Evolutionary conservation across 176 grass and related monocot genomes (phyloP), one percentile per base, ranked within the genome.

Genomic region (Phragmites australis): DNA sequence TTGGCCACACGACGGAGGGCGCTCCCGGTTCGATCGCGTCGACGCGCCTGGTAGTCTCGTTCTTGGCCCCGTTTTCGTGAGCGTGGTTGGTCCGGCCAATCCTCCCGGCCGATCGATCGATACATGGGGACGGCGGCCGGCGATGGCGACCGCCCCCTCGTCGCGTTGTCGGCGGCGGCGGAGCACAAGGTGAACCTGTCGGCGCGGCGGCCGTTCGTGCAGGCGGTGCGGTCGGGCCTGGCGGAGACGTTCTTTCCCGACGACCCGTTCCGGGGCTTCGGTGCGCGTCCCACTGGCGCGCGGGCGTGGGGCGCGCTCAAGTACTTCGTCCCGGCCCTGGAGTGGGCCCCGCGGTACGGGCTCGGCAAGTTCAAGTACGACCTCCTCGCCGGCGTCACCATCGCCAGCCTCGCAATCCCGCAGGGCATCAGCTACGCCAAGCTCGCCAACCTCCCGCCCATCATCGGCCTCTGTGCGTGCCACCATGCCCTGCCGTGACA

Each of bases 381-480:
- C 87, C 85, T 97, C 66, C 83, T 97, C 72, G 90, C 95, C 69
- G 95, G 95, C 68, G 25, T 97, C 81, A 97, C 95, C 59, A 94
- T 97, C 65, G 88, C 95, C 92, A 97, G 92, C 89, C 90, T 97
- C 81, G 92, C 95, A 68, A 97, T 97, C 83, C 94, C 95, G 6
- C 95, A 97, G 85, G 95, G 95, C 68, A 97, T 97, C 88, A 97
- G 95, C 87, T 97, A 97, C 82, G 95, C 95, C 9, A 78, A 86
- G 68, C 95, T 97, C 65, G 95, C 95, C 71, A 88, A 84, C 64
- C 92, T 97, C 65, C 90, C 95, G 30, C 92, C 92, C 64, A 72
- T 97, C 82, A 89, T 93, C 40, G 95, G 95, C 67, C 88, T 97
- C 44, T 97, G 95, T 97, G 87, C 62, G 88, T 49, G 5, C 9